Evolutionary conservation across 495 filamentous ascomycete species (phyloP).

Genomic region (Penicillium simplicissimum): DNA sequence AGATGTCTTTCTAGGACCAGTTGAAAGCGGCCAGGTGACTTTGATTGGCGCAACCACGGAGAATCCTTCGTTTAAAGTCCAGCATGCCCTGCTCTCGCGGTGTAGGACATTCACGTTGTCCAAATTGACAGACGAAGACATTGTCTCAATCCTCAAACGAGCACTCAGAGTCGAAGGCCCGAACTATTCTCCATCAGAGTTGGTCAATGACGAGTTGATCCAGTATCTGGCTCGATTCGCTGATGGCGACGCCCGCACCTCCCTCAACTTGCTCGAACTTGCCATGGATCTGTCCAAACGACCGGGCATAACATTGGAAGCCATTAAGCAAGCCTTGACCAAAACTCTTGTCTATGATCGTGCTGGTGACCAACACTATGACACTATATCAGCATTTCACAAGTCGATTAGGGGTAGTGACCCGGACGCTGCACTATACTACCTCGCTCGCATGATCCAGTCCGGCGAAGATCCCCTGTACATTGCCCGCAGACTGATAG

Average conservation of each 20-base stretch:
- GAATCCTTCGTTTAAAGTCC: slow-evolving; percentile 94
- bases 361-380: slow-evolving; percentile 91
- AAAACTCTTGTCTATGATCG: slow-evolving; percentile 94
- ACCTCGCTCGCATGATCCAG: slow-evolving; percentile 93
- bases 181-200: slow-evolving; percentile 52
- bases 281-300: slow-evolving; percentile 65
- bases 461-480: slow-evolving; percentile 93
- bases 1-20: slow-evolving; percentile 91
- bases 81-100: slow-evolving; percentile 81
- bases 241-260: slow-evolving; percentile 90
- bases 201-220: slow-evolving; percentile 78
- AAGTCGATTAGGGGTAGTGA: slow-evolving; percentile 89
- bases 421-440: slow-evolving; percentile 86
- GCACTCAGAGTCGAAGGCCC: slow-evolving; percentile 66
- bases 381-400: slow-evolving; percentile 95
- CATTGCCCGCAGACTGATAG: slow-evolving; percentile 87
- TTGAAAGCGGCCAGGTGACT: slow-evolving; percentile 87
- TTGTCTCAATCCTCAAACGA: slow-evolving; percentile 69
- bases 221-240: slow-evolving; percentile 80
- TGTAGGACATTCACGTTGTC: slow-evolving; percentile 87
- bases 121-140: slow-evolving; percentile 68
- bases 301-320: slow-evolving; percentile 56
- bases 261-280: slow-evolving; percentile 88
- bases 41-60: slow-evolving; percentile 96
- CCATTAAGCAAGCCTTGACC: slow-evolving; percentile 77